Evolutionary conservation across 148 eudicot genomes (phyloP).

Genomic region (Chenopodium album): DNA sequence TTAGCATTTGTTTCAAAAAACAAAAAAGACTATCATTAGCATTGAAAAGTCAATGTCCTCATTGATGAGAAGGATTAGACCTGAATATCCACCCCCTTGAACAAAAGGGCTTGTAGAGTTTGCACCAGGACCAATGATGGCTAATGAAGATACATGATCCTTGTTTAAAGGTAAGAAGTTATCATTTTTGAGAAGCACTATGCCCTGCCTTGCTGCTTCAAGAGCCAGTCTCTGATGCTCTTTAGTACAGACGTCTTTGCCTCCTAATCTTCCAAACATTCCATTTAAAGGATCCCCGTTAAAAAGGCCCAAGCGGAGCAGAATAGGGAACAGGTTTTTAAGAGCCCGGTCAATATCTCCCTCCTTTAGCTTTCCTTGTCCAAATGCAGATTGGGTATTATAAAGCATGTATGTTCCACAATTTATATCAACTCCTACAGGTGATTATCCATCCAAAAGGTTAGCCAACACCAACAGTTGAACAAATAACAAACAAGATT

Average conservation of each 20-base stretch:
- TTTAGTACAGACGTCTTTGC: conserved; percentile 65
- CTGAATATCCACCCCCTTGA: conserved; percentile 82
- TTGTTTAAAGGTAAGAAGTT: conserved; percentile 67
- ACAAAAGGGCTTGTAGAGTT: conserved; percentile 38
- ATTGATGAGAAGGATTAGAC: conserved; percentile 29
- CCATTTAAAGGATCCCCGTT: conserved; percentile 64
- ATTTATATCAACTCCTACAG: conserved; percentile 79
- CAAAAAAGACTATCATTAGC: neutral
- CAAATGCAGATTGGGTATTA: conserved; percentile 61
- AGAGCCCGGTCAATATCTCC: conserved; percentile 81
- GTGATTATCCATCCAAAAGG: neutral
- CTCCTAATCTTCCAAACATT: conserved; percentile 56
- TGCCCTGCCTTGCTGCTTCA: conserved; percentile 87
- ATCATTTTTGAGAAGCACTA: conserved; percentile 83
- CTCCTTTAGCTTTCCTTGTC: conserved; percentile 64
- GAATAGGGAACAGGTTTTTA: conserved; percentile 66
- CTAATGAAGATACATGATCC: conserved; percentile 55
- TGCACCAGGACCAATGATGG: conserved; percentile 82
- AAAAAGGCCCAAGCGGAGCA: conserved; percentile 74
- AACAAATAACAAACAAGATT: neutral
- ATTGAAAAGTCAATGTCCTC: neutral
- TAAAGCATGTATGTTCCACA: conserved; percentile 85
- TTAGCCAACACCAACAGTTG: conserved; percentile 13
- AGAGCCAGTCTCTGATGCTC: conserved; percentile 73
- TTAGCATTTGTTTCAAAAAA: too few relatives aligned